Evolutionary conservation across 2,329 filamentous ascomycete species (phyloP).

Genomic region (Penicillium sp.): DNA sequence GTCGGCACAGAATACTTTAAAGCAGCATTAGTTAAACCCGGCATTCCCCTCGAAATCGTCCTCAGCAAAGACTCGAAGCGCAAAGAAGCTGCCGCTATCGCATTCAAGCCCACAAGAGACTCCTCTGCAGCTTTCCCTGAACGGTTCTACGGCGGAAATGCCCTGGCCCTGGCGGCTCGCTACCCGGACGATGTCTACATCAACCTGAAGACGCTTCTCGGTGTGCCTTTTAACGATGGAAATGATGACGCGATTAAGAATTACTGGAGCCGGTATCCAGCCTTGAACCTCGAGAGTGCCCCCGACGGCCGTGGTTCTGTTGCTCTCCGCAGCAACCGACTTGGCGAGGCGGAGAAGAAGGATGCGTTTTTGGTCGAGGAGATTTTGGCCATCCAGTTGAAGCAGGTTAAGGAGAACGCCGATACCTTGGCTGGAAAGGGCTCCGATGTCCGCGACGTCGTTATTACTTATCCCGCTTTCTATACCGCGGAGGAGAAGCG

Average conservation of each 20-base stretch:
- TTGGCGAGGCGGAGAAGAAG: slow-evolving; percentile 65
- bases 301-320: slow-evolving; percentile 64
- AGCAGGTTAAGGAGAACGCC: slow-evolving; percentile 87
- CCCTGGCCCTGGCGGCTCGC: slow-evolving; percentile 78
- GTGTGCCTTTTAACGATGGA: slow-evolving; percentile 56
- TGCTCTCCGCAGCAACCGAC: slow-evolving; percentile 75
- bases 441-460: slow-evolving; percentile 72
- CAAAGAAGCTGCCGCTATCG: slow-evolving; percentile 88
- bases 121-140: slow-evolving; percentile 75
- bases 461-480: slow-evolving; percentile 87
- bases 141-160: slow-evolving; percentile 87
- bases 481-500: slow-evolving; percentile 89
- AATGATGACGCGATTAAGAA: slow-evolving; percentile 59
- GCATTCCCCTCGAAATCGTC: slow-evolving; percentile 95
- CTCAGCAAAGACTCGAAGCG: slow-evolving; percentile 96
- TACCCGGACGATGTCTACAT: slow-evolving; percentile 94
- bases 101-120: slow-evolving; percentile 82
- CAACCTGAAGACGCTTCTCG: slow-evolving; percentile 89
- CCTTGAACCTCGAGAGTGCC: slow-evolving; percentile 64
- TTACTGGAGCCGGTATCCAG: slow-evolving; percentile 77
- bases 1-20: slow-evolving; percentile 97
- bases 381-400: slow-evolving; percentile 91
- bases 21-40: slow-evolving; percentile 91
- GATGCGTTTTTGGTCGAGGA: slow-evolving; percentile 78
- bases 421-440: slow-evolving; percentile 78